A percentile compares a stretch with the other conserved stretches of the same genome.
phyloP scores from a whole-genome alignment of 139 green algal species.

The Asterochloris erici region DNA sequence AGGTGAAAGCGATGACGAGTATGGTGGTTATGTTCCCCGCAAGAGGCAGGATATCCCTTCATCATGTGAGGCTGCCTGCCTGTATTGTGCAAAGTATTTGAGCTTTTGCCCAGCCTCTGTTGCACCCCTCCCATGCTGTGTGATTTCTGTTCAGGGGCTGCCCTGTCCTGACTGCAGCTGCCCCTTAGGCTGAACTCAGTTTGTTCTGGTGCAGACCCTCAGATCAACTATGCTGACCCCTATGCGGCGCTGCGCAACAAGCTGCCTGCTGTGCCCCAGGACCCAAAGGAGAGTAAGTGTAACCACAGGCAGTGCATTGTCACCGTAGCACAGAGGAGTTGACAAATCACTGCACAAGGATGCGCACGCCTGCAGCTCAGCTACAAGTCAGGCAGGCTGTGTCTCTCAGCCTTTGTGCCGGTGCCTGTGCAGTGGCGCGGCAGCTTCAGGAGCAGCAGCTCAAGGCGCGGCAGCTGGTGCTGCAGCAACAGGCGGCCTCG shows the following conservation, averaged over 20 bases:
- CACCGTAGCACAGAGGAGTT: not conserved
- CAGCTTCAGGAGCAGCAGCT: constrained; percentile 82
- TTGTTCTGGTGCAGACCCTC: too few species aligned
- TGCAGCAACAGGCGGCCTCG: constrained; percentile 76
- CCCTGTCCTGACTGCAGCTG: too few species aligned
- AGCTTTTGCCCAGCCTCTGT: constrained; percentile 22
- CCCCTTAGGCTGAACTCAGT: too few species aligned
- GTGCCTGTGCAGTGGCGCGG: constrained; percentile 32
- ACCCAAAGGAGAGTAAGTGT: constrained; percentile 32
- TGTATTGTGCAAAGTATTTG: constrained; percentile 6
- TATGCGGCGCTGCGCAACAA: constrained; percentile 26
- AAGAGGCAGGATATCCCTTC: constrained; percentile 30
- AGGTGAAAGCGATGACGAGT: constrained; percentile 26
- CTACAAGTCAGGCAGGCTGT: not conserved
- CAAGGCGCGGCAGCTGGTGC: constrained; percentile 63
- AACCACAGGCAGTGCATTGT: not conserved
- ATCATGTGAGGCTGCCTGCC: constrained; percentile 49
- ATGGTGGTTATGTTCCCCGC: constrained; percentile 48
- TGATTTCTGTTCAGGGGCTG: not conserved
- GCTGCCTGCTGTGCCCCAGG: constrained; percentile 22
- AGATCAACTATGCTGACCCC: constrained; percentile 27
- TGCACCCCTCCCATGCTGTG: too few species aligned
- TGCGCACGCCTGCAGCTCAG: not conserved
- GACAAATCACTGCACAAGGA: not conserved
- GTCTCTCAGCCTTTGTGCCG: not conserved